Percentiles rank a stretch among this genome's conserved stretches.
These are phyloP conservation scores for Pterocarpus santalinus DNA, from an alignment of 306 rosid genomes.

Conservation along the genomic window DNA sequence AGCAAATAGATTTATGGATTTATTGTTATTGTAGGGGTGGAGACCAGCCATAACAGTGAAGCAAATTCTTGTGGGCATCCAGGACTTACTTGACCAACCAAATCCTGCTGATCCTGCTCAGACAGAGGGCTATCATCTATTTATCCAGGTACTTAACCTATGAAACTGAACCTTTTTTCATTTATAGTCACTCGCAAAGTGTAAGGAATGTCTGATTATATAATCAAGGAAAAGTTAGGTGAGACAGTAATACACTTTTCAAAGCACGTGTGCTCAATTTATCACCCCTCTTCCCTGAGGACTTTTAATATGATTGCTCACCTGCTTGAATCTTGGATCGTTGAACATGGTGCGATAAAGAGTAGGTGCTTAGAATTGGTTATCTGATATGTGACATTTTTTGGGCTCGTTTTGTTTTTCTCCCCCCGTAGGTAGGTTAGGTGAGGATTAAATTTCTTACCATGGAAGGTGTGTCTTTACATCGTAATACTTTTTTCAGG, in stretches of 20 bases:
- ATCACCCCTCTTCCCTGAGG: background rate
- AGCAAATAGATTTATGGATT: conserved; percentile 22
- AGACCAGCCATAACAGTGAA: conserved; percentile 92
- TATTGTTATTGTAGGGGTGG: conserved; percentile 72
- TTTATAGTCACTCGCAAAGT: background rate
- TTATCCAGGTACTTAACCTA: conserved; percentile 80
- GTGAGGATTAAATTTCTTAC: background rate
- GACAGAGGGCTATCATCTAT: conserved; percentile 97
- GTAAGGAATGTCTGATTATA: background rate
- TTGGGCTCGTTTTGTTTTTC: background rate
- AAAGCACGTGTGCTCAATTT: background rate
- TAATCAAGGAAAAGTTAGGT: conserved; percentile 5
- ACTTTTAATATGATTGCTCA: background rate
- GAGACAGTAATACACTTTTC: conserved; percentile 34
- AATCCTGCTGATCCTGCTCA: conserved; percentile 93
- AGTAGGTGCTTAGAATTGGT: conserved; percentile 14
- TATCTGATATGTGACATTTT: background rate
- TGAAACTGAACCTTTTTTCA: conserved; percentile 22
- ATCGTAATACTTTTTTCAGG: conserved; percentile 60
- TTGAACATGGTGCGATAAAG: conserved; percentile 35
- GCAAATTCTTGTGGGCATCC: conserved; percentile 88
- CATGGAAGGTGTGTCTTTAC: conserved; percentile 2
- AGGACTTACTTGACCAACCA: conserved; percentile 84
- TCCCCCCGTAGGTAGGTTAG: background rate
- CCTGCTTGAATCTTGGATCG: conserved; percentile 24